Base-by-base conservation (phyloP, 2,329 filamentous ascomycete genomes). In the Neonectria ditissima region DNA sequence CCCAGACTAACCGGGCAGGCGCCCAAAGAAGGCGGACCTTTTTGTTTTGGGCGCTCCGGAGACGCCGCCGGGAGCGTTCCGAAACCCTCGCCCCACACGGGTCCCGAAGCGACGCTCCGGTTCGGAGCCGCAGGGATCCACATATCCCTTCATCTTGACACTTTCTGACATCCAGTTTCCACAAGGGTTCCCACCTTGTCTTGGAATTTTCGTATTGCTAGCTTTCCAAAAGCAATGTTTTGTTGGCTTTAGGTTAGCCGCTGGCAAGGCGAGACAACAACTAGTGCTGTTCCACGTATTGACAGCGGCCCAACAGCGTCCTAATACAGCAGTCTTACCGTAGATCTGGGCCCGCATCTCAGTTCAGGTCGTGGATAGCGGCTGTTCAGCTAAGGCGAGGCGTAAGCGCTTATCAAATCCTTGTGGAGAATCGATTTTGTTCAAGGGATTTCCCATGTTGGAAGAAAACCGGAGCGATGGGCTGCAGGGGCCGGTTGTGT, bases 71-170 rank as follows among this genome's bases (percentile, higher is more conserved):
- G 37, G 8, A 20, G 16, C n/a, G 37, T 41, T 41, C 55, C 55
- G 55, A 58, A 37, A 18, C 37, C 47, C 18, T 24, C 34, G 24
- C 37, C 45, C 43, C 28, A 34, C 39, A 39, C 47, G 28, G 56
- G 48, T 11, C 20, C 45, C 11, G 8, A 37, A 37, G 14, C 16
- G 14, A 14, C 28, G 26, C 47, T 45, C 48, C 24, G 26, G 9
- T 24, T 37, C 55, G 55, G 55, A 30, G 55, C 55, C 22, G 56
- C 47, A 45, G 4, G 18, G 37, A 20, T 41, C 37, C 37, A 41
- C 37, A 41, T n/a, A n/a, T 41, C 37, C 37, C 16, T 41, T 39
- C 16, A 24, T 28, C 41, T 55, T 45, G 20, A 39, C 5, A n/a
- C 39, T 22, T 18, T 34, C 10, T 34, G 11, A 39, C 37, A 5